Conservation (phyloP, 495 filamentous ascomycete genomes). For the Halenospora varia region DNA sequence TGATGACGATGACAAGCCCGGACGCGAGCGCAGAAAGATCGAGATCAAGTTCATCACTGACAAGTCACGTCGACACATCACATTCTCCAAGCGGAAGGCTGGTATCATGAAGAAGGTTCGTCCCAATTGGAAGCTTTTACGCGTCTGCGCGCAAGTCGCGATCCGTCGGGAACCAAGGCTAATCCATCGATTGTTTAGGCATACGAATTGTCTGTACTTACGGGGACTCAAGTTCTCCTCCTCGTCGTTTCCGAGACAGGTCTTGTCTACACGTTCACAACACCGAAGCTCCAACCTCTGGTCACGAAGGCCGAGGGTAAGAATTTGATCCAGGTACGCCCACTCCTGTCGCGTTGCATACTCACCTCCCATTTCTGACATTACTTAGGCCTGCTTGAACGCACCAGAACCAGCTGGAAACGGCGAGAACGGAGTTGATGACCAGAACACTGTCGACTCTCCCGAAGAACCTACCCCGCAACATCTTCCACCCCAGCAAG, state of each 20-base stretch:
- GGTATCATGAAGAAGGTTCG: conserved; percentile 99
- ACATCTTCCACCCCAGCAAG: conserved; percentile 53
- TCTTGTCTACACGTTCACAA: conserved; percentile 98
- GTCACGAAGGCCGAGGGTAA: conserved; percentile 99
- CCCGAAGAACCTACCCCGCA: conserved; percentile 58
- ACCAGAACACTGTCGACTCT: conserved; percentile 54
- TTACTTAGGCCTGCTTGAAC: conserved; percentile 82
- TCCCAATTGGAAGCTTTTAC: conserved; percentile 19
- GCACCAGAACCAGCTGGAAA: conserved; percentile 88
- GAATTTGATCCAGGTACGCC: conserved; percentile 93
- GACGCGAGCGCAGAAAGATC: conserved; percentile 98
- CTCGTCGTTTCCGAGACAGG: conserved; percentile 98
- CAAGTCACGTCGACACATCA: conserved; percentile 99
- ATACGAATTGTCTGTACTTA: conserved; percentile 96
- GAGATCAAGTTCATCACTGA: conserved; percentile 99
- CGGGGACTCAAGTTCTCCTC: conserved; percentile 94
- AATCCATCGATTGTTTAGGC: conserved; percentile 53
- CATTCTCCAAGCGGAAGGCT: conserved; percentile 99
- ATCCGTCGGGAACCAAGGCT: conserved; percentile 26
- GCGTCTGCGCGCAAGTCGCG: conserved; percentile 22
- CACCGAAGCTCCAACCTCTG: conserved; percentile 96
- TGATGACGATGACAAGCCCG: conserved; percentile 96
- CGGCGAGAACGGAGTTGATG: conserved; percentile 88
- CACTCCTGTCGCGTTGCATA: not conserved
- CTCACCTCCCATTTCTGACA: conserved; percentile 19